Conservation (phyloP, 2,329 filamentous ascomycete genomes). For the Domatiomyces catenatus region DNA sequence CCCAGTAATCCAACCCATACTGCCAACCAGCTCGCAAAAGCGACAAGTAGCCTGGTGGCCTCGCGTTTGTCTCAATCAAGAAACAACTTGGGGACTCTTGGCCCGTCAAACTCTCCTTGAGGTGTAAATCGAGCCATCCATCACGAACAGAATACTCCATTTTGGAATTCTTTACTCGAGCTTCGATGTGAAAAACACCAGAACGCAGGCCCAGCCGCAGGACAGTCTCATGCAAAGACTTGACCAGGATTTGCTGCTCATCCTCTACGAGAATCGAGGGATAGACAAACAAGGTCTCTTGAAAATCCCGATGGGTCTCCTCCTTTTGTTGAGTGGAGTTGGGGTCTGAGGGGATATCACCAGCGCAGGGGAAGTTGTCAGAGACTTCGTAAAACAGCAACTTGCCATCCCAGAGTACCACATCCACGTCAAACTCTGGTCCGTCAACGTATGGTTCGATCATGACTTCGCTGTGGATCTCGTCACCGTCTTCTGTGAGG, state of each 20-base stretch:
- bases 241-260: slow-evolving; percentile 7
- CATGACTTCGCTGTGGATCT: slow-evolving; percentile 18
- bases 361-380: slow-evolving; percentile 26
- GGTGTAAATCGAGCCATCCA: neutral
- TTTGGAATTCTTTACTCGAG: slow-evolving; percentile 16
- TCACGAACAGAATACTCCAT: slow-evolving; percentile 9
- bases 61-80: neutral
- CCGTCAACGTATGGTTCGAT: slow-evolving; percentile 28
- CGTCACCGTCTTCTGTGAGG: neutral
- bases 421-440: slow-evolving; percentile 30
- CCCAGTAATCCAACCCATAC: neutral
- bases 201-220: slow-evolving; percentile 15
- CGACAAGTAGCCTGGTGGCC: neutral
- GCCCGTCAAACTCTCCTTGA: neutral
- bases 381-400: slow-evolving; percentile 27
- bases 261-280: slow-evolving; percentile 15
- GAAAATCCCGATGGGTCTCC: slow-evolving; percentile 6
- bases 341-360: slow-evolving; percentile 8
- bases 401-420: slow-evolving; percentile 26
- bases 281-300: slow-evolving; percentile 11
- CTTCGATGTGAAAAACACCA: slow-evolving; percentile 21
- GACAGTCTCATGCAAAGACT: slow-evolving; percentile 13
- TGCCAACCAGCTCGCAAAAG: neutral
- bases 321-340: neutral
- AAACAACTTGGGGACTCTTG: neutral